Conservation (phyloP, 2,329 filamentous ascomycete genomes). For the Aspergillus arachidicola region DNA sequence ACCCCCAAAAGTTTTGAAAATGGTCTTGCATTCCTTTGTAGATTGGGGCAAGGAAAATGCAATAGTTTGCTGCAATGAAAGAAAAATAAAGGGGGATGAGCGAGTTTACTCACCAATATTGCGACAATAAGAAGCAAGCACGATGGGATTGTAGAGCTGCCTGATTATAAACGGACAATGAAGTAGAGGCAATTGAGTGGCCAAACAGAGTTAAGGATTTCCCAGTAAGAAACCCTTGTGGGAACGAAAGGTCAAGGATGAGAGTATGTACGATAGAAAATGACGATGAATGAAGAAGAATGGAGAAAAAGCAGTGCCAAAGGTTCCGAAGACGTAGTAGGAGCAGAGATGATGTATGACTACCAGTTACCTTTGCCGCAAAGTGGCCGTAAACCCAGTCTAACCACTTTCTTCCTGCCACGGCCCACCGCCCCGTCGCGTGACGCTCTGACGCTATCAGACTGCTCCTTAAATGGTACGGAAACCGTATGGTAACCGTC, state of each 20-base stretch:
- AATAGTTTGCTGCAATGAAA: background rate
- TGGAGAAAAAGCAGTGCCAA: background rate
- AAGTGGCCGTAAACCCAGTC: conserved; percentile 25
- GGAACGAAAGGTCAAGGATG: conserved; percentile 12
- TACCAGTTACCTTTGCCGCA: conserved; percentile 5
- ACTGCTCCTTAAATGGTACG: conserved; percentile 8
- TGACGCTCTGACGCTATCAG: conserved; percentile 37
- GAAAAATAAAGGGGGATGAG: background rate
- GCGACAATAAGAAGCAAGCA: background rate
- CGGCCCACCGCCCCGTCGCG: conserved; percentile 34
- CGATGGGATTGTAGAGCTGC: background rate
- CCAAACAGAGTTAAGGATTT: background rate
- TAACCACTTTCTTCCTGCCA: conserved; percentile 35
- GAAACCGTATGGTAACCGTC: conserved; percentile 29
- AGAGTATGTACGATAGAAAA: conserved; percentile 9
- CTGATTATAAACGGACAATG: background rate
- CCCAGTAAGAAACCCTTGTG: background rate
- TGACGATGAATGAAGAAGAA: conserved; percentile 10
- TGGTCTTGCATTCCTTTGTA: background rate
- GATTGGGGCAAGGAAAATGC: background rate
- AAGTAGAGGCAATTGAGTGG: conserved; percentile 2
- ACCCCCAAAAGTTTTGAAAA: conserved; percentile 8
- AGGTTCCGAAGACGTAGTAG: conserved; percentile 7
- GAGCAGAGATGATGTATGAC: conserved; percentile 37
- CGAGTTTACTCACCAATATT: background rate